Percentiles rank a stretch among this genome's conserved stretches.
These are phyloP conservation scores for Letharia lupina DNA, from an alignment of 495 filamentous ascomycete genomes.

Conservation along the genomic window DNA sequence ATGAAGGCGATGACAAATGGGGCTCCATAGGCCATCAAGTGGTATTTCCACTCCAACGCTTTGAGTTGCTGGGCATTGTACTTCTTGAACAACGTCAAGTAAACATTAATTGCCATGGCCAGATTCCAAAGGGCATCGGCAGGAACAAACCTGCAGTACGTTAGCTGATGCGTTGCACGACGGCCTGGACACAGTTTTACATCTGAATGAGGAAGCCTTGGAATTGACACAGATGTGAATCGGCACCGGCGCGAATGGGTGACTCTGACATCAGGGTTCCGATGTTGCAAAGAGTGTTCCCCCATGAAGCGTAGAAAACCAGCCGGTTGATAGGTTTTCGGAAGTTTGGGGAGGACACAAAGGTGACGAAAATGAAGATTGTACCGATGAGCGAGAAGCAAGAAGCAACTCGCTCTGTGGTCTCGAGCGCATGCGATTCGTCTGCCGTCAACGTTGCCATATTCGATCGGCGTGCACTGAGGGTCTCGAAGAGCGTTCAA, in stretches of 20 bases:
- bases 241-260: slow-evolving; percentile 37
- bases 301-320: slow-evolving; percentile 78
- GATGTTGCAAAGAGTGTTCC: slow-evolving; percentile 73
- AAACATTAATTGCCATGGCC: slow-evolving; percentile 85
- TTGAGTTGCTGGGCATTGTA: slow-evolving; percentile 62
- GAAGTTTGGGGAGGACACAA: slow-evolving; percentile 50
- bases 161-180: background rate
- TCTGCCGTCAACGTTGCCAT: slow-evolving; percentile 15
- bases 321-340: slow-evolving; percentile 81
- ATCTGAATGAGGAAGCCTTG: slow-evolving; percentile 71
- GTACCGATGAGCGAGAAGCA: slow-evolving; percentile 68
- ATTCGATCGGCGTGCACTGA: background rate
- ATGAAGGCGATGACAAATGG: slow-evolving; percentile 61
- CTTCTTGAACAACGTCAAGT: slow-evolving; percentile 73
- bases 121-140: slow-evolving; percentile 76
- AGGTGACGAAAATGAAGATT: slow-evolving; percentile 66
- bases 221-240: slow-evolving; percentile 59
- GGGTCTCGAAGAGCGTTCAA: background rate
- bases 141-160: slow-evolving; percentile 55
- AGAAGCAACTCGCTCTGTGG: slow-evolving; percentile 60
- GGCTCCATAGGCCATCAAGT: slow-evolving; percentile 63
- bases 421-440: slow-evolving; percentile 38
- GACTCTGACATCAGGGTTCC: slow-evolving; percentile 65
- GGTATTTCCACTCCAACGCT: slow-evolving; percentile 63
- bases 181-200: slow-evolving; percentile 34